A percentile compares a stretch with the other conserved stretches of the same genome.
Conservation (phyloP, 805 yeast genomes). For the Teunomyces gatunensis region DNA sequence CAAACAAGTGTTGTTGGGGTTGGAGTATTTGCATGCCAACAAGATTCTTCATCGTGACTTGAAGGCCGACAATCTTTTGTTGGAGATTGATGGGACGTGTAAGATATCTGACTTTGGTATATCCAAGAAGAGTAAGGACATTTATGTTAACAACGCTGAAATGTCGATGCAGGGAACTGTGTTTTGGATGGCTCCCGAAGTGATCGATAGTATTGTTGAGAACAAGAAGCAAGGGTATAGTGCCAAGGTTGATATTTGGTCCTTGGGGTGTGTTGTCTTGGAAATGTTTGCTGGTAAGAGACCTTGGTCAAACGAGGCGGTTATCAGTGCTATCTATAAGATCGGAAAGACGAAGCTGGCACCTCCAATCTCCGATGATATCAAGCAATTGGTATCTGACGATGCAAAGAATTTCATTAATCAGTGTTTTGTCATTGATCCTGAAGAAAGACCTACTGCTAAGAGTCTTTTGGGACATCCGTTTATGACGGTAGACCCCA, state of each 20-base stretch:
- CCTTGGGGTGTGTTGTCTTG: slow-evolving; percentile 92
- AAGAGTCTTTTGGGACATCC: slow-evolving; percentile 53
- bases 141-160: slow-evolving; percentile 86
- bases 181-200: slow-evolving; percentile 99
- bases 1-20: slow-evolving; percentile 76
- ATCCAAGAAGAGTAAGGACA: slow-evolving; percentile 71
- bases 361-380: slow-evolving; percentile 96
- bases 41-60: slow-evolving; percentile 92
- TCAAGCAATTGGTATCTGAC: slow-evolving; percentile 57
- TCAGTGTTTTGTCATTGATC: slow-evolving; percentile 69
- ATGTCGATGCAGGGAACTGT: slow-evolving; percentile 99
- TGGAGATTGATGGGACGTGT: slow-evolving; percentile 90
- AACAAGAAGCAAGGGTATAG: slow-evolving; percentile 85
- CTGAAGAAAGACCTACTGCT: slow-evolving; percentile 89
- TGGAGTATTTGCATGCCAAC: slow-evolving; percentile 80
- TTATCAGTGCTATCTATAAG: slow-evolving; percentile 91
- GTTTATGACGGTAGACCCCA: slow-evolving; percentile 42
- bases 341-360: slow-evolving; percentile 81
- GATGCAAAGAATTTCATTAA: slow-evolving; percentile 72
- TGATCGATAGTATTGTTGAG: slow-evolving; percentile 77
- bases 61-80: slow-evolving; percentile 86
- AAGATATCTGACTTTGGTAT: slow-evolving; percentile 97
- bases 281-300: slow-evolving; percentile 98
- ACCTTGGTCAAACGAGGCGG: slow-evolving; percentile 96
- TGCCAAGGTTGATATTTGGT: slow-evolving; percentile 98